Conservation (phyloP, 1,284 basidiomycete genomes). For the Sanghuangporus sanghuang region DNA sequence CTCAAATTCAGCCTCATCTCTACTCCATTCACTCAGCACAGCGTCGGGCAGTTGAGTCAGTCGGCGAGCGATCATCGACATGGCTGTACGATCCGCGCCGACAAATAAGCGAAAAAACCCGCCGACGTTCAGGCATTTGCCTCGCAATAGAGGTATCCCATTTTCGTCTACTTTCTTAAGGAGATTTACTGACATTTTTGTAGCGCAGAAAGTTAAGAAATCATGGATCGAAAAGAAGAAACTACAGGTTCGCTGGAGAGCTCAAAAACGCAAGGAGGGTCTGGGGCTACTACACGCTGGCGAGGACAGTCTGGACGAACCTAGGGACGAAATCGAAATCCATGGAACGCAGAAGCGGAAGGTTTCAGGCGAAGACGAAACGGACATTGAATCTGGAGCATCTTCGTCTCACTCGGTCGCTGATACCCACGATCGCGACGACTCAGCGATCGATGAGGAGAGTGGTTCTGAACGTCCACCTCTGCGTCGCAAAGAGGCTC, state of each 20-base stretch:
- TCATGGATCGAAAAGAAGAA: conserved; percentile 70
- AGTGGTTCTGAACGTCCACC: neutral
- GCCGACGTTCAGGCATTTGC: conserved; percentile 66
- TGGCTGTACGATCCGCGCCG: neutral
- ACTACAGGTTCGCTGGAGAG: conserved; percentile 72
- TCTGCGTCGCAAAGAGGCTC: neutral
- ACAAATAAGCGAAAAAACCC: conserved; percentile 49
- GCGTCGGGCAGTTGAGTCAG: neutral
- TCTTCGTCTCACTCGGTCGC: neutral
- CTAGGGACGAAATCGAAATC: neutral
- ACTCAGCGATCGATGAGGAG: neutral
- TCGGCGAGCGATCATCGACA: neutral
- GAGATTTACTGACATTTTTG: neutral
- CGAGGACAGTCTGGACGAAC: neutral
- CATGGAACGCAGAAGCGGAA: neutral
- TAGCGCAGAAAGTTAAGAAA: conserved; percentile 70
- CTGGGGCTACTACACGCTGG: conserved; percentile 18
- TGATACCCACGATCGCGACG: neutral
- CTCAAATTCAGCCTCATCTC: neutral
- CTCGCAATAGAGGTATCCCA: conserved; percentile 49
- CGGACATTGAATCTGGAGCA: neutral
- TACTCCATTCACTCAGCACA: neutral
- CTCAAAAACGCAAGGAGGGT: conserved; percentile 63
- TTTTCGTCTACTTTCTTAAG: neutral
- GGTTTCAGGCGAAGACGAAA: neutral